Base-by-base conservation (phyloP, 176 grass and related monocot species). In the Panicum miliaceum region DNA sequence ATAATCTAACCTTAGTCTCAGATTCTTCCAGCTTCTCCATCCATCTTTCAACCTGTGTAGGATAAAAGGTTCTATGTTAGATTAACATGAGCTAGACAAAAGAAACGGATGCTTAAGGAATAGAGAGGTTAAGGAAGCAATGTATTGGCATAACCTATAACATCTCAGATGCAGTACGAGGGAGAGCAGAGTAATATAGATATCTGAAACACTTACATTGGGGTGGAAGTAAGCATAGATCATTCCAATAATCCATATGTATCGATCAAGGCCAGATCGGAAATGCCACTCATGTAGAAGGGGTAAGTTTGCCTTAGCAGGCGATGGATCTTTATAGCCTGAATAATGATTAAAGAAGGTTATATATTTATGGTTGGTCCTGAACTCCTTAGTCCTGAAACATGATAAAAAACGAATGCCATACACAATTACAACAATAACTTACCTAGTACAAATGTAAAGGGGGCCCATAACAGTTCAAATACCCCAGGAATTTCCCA, bases 211-310 rank as follows among this genome's bases (percentile, higher is more conserved):
- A 88, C 93, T 92, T 90, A 96, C 96, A 79, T 85, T 99, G 76
- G 96, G 96, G 72, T 96, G 96, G 75, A 90, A 96, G 85, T 98
- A 98, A 75, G 96, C 96, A 90, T 98, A 98, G 75, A 98, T 96
- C 96, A 98, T 98, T 85, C 96, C 96, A 76, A 98, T 57, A 71
- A 98, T 98, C 96, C 96, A 98, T 79, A 98, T 93, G 69, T 98
- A 98, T 41, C 96, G 85, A 84, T 98, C 96, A 47, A 98, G 96
- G 29, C 96, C 96, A 64, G 96, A 95, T 38, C 96, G 91, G 83
- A 98, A 98, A 85, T 92, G 91, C 96, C 96, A 98, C 78, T 98
- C 96, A 35, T 95, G 96, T 76, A 98, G 83, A 12, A 87, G 81
- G 43, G 91, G 89, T 45, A 93, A 87, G 32, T 92, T 88, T 61